Evolutionary conservation across 148 eudicot species (phyloP).

Genomic region (Polygonum maritimum): DNA sequence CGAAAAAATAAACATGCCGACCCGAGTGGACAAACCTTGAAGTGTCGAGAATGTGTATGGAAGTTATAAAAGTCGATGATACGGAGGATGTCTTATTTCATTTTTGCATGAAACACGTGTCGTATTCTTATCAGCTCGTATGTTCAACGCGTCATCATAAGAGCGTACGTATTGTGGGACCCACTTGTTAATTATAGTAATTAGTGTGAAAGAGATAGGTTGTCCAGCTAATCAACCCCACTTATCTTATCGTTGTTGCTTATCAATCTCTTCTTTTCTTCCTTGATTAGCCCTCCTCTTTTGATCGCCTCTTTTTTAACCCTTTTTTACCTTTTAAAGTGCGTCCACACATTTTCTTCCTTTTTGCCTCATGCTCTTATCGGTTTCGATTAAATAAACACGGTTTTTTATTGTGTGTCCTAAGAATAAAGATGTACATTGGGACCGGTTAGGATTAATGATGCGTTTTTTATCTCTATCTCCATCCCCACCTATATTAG

Average conservation of each 20-base stretch:
- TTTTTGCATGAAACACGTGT: not conserved
- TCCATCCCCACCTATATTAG: no score
- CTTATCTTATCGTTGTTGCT: not conserved
- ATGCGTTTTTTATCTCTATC: no score
- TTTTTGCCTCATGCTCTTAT: no score
- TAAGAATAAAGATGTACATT: no score
- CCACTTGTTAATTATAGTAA: not conserved
- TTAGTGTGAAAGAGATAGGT: not conserved
- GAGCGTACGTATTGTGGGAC: not conserved
- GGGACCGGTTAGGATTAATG: no score
- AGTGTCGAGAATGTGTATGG: not conserved
- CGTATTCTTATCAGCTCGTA: not conserved
- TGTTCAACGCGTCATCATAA: not conserved
- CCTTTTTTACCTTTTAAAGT: not conserved
- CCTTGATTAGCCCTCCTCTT: not conserved
- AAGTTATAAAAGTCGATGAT: not conserved
- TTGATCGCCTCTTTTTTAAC: not conserved
- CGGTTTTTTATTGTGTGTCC: no score
- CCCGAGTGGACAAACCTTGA: not conserved
- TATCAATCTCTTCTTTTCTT: not conserved
- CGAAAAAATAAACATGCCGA: no score
- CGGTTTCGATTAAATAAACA: no score
- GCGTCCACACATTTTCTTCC: no score
- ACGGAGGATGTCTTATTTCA: not conserved
- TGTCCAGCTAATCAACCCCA: not conserved